Evolutionary conservation across 768 basidiomycete species (phyloP), one percentile per base, ranked within the genome.

Genomic region (Galerina marginata): DNA sequence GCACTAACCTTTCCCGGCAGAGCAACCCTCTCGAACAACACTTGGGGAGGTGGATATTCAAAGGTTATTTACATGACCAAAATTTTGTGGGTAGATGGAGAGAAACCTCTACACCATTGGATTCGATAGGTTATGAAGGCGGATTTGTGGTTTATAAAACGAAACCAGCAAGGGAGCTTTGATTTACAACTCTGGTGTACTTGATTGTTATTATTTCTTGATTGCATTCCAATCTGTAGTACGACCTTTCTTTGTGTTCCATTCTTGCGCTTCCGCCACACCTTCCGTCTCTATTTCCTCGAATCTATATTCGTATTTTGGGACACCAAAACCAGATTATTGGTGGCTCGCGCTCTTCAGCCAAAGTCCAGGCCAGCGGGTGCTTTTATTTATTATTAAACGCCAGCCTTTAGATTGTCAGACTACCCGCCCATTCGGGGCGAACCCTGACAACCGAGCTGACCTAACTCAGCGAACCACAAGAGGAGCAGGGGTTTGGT

Each of bases 41-140:
- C 51, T 58, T 71, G 12, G 83, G 84, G 10, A 76, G 70, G 29
- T 85, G 79, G 81, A 67, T 85, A 53, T 85, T 85, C 54, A 81
- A 76, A 60, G 83, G 84, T 51, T 85, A 86, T 65, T 58, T 85
- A 46, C 77, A 85, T 53, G 77, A 75, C 62, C 69, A 72, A 29
- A 84, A 80, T 67, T 71, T 86, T 40, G 82, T 83, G 39, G 85
- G 84, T 38, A 75, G 82, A 20, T 84, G 84, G 84, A 79, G 84
- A 54, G 83, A 83, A 59, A 83, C 80, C 20, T 70, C 71, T 42
- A 84, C 79, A 0, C 68, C 70, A 25, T 66, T 70, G 15, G 69
- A 76, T 53, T 66, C 67, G 23, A 66, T 77, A n/a, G 84, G 84
- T n/a, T 78, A 75, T 53, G 82, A 82, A 69, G 82, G 84, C 44